Conservation (phyloP, 768 basidiomycete genomes). For the Pisolithus orientalis region DNA sequence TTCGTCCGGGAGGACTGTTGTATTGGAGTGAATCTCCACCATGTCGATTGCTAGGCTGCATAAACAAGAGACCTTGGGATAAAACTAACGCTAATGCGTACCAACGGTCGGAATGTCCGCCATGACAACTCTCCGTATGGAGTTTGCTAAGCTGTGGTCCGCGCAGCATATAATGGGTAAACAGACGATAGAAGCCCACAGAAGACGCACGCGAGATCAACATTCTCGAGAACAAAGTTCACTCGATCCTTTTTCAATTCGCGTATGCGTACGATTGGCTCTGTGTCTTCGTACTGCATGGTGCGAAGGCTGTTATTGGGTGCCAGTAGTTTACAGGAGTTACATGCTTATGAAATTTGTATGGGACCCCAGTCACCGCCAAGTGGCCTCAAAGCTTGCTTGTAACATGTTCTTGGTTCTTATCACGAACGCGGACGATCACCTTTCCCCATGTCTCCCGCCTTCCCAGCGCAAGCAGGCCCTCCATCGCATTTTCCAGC, state of each 20-base stretch:
- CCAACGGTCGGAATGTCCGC: slow-evolving; percentile 96
- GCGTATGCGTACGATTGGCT: slow-evolving; percentile 75
- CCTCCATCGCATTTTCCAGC: slow-evolving; percentile 60
- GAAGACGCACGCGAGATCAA: slow-evolving; percentile 80
- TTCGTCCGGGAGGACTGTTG: slow-evolving; percentile 92
- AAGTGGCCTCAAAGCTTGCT: slow-evolving; percentile 35
- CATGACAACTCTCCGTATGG: slow-evolving; percentile 87
- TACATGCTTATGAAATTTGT: not conserved
- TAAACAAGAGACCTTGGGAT: slow-evolving; percentile 1
- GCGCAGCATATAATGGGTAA: slow-evolving; percentile 7
- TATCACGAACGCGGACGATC: slow-evolving; percentile 58
- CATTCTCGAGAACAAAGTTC: slow-evolving; percentile 91
- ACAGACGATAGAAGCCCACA: slow-evolving; percentile 1
- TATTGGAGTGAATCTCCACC: slow-evolving; percentile 88
- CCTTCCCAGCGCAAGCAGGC: slow-evolving; percentile 67
- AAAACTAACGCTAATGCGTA: slow-evolving; percentile 33
- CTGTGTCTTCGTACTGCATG: slow-evolving; percentile 37
- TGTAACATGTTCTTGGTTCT: slow-evolving; percentile 21
- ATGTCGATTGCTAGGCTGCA: slow-evolving; percentile 80
- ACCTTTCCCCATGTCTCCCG: slow-evolving; percentile 93
- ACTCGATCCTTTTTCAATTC: slow-evolving; percentile 81
- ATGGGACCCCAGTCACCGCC: not conserved
- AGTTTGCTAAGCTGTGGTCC: slow-evolving; percentile 78
- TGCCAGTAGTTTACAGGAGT: not conserved
- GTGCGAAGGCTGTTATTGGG: not conserved